phyloP scores from a whole-genome alignment of 306 rosid genomes.

The Cicer cuneatum region DNA sequence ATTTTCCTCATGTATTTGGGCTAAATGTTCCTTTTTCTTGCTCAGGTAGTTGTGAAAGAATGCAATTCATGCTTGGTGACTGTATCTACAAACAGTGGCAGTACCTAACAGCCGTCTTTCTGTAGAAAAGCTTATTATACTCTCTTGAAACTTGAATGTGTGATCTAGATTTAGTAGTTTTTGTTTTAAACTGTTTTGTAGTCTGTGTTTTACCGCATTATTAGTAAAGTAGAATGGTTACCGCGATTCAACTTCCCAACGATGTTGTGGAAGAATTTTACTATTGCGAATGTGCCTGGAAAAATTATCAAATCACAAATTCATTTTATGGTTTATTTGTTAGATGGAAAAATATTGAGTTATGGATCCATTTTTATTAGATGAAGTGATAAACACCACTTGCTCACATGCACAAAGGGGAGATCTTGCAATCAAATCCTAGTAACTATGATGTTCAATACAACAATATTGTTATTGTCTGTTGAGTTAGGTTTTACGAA shows the following conservation, averaged over 20 bases:
- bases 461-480: too few species aligned
- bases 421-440: too few species aligned
- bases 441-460: too few species aligned
- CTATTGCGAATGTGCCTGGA: conserved; percentile 37
- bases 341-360: background rate
- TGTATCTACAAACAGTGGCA: conserved; percentile 15
- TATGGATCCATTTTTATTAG: too few species aligned
- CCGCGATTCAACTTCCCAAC: background rate
- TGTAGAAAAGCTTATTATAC: conserved; percentile 35
- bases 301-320: conserved; percentile 11
- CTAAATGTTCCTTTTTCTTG: background rate
- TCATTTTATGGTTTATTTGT: background rate
- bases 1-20: background rate
- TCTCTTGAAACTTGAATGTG: conserved; percentile 33
- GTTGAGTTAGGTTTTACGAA: too few species aligned
- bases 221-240: conserved; percentile 37
- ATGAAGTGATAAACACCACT: too few species aligned
- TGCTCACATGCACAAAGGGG: too few species aligned
- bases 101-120: conserved; percentile 29
- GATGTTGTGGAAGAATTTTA: conserved; percentile 36
- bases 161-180: conserved; percentile 45
- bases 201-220: conserved; percentile 9
- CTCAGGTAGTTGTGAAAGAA: conserved; percentile 44
- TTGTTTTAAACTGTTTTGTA: conserved; percentile 48
- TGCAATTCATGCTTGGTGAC: conserved; percentile 32